Evolutionary conservation across 306 rosid genomes (phyloP).

Genomic region (Quercus wislizeni): DNA sequence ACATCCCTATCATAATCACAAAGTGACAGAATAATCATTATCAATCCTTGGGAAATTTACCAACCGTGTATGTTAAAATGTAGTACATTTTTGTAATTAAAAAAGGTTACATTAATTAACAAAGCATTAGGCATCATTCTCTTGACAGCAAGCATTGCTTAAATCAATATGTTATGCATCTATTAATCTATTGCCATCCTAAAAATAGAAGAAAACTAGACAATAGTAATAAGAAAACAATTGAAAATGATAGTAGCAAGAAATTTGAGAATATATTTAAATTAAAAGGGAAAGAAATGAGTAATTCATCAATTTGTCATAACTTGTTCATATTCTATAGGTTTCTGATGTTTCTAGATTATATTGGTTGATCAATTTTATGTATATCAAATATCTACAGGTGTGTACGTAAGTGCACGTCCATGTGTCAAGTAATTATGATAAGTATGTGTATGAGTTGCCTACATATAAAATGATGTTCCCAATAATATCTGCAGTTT

Average conservation of each 20-base stretch:
- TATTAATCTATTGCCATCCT: neutral
- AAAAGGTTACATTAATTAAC: neutral
- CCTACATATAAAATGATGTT: neutral
- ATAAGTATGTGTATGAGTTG: neutral
- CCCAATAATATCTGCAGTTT: neutral
- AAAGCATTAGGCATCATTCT: neutral
- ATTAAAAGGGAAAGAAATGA: neutral
- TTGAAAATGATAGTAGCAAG: neutral
- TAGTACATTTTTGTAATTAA: neutral
- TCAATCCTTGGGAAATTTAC: neutral
- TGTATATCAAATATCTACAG: neutral
- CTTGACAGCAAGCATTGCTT: neutral
- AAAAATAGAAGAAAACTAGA: neutral
- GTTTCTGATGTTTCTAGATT: neutral
- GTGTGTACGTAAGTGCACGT: neutral
- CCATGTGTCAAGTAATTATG: neutral
- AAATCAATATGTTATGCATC: neutral
- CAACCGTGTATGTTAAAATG: neutral
- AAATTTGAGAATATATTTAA: neutral
- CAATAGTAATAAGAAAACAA: neutral
- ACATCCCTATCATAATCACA: conserved; percentile 59
- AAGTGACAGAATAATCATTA: conserved; percentile 2
- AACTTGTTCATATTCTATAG: neutral
- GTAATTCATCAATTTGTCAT: neutral
- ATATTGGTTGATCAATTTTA: neutral